Percentiles rank a stretch among this genome's conserved stretches.
These are phyloP conservation scores for Xylaria sp. DNA, from an alignment of 2,329 filamentous ascomycete genomes.

Conservation along the genomic window DNA sequence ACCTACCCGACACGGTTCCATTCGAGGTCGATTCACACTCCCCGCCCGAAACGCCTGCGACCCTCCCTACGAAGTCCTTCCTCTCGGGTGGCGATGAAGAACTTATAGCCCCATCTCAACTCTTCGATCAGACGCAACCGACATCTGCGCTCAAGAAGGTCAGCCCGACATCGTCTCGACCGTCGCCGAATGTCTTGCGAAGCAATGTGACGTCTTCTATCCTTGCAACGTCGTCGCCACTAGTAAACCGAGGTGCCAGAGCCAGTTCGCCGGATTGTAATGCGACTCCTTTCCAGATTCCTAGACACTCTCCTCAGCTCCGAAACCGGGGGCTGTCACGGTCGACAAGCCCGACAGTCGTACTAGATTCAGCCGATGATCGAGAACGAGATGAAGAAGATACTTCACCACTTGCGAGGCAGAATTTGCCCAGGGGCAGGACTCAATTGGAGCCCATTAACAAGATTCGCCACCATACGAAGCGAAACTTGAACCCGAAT, in stretches of 20 bases:
- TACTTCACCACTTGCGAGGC: slow-evolving; percentile 15
- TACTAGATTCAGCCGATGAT: slow-evolving; percentile 2
- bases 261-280: slow-evolving; percentile 39
- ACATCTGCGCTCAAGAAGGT: slow-evolving; percentile 47
- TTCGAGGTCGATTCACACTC: slow-evolving; percentile 20
- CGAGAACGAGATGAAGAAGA: slow-evolving; percentile 15
- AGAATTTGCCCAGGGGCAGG: slow-evolving; percentile 12
- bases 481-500: slow-evolving; percentile 13
- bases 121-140: slow-evolving; percentile 51
- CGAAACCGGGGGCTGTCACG: slow-evolving; percentile 16
- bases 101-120: slow-evolving; percentile 42
- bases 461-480: slow-evolving; percentile 26
- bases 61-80: slow-evolving; percentile 30
- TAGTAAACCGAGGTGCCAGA: slow-evolving; percentile 45
- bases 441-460: slow-evolving; percentile 27
- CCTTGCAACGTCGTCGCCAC: slow-evolving; percentile 40
- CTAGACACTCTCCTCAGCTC: slow-evolving; percentile 21
- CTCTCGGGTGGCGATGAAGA: slow-evolving; percentile 23
- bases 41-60: slow-evolving; percentile 46
- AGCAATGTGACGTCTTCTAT: slow-evolving; percentile 44
- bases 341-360: slow-evolving; percentile 15
- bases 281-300: slow-evolving; percentile 40
- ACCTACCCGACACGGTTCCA: slow-evolving; percentile 21
- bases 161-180: slow-evolving; percentile 54
- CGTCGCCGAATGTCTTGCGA: slow-evolving; percentile 45